Percentiles rank a stretch among this genome's conserved stretches.
Conservation (phyloP, 345 rosid species). For the Geranium rotundifolium region DNA sequence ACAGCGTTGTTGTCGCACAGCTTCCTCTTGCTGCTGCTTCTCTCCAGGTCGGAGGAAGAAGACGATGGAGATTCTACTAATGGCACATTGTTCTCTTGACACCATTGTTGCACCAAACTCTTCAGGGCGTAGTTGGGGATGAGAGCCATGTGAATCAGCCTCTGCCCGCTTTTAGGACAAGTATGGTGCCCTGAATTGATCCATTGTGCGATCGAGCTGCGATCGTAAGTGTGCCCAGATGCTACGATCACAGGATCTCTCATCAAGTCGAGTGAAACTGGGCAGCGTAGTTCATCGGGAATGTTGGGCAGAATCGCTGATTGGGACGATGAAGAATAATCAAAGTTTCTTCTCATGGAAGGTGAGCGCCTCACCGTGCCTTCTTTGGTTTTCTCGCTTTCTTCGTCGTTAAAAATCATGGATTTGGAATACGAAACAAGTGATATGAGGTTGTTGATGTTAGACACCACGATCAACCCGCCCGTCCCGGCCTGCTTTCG, state of each 20-base stretch:
- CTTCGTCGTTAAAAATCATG: constrained; percentile 22
- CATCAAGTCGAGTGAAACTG: constrained; percentile 58
- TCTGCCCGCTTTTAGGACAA: constrained; percentile 57
- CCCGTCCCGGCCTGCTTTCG: constrained; percentile 63
- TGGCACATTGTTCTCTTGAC: constrained; percentile 49
- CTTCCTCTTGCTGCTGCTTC: constrained; percentile 20
- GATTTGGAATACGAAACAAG: constrained; percentile 38
- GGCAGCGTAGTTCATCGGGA: constrained; percentile 59
- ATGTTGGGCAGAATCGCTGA: constrained; percentile 16
- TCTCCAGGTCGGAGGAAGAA: constrained; percentile 19
- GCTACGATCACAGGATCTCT: constrained; percentile 56
- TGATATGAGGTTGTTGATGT: constrained; percentile 49
- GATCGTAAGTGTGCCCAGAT: constrained; percentile 58
- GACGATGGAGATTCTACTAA: constrained; percentile 25
- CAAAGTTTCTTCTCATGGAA: constrained; percentile 11
- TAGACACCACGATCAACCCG: constrained; percentile 46
- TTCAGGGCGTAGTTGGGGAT: constrained; percentile 56
- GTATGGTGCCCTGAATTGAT: constrained; percentile 57
- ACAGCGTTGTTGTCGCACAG: constrained; percentile 18
- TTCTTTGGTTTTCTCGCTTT: constrained; percentile 16
- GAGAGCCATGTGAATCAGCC: constrained; percentile 55
- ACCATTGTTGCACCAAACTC: constrained; percentile 54
- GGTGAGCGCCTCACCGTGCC: constrained; percentile 15
- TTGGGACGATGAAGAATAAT: constrained; percentile 31
- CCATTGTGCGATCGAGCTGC: constrained; percentile 56